Conservation (phyloP, 164 flowering plant species). For the Euptelea pleiosperma region DNA sequence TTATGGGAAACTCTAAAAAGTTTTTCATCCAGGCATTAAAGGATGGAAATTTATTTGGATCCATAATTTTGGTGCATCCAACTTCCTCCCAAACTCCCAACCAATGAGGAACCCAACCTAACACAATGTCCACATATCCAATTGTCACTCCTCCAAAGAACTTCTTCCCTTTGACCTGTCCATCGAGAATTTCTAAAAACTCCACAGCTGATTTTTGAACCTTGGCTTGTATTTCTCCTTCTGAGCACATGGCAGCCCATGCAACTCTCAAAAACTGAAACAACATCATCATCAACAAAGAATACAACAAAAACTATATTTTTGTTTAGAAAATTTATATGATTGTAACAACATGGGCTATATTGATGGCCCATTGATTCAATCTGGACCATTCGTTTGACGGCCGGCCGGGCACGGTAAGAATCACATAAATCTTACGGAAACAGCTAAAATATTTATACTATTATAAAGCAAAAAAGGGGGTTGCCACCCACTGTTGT, state of each 20-base stretch:
- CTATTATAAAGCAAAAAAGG: no score
- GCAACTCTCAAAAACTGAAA: neutral
- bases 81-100: neutral
- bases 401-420: no score
- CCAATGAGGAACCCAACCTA: neutral
- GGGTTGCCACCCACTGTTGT: no score
- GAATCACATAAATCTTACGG: no score
- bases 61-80: neutral
- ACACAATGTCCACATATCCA: slow-evolving; percentile 8
- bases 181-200: slow-evolving; percentile 1
- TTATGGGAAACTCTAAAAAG: neutral
- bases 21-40: slow-evolving; percentile 7
- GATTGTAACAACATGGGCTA: no score
- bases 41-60: slow-evolving; percentile 1
- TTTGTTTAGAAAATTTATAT: no score
- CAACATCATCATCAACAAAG: no score
- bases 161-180: slow-evolving; percentile 1
- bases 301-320: no score
- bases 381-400: no score
- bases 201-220: neutral
- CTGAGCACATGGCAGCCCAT: neutral
- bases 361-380: no score
- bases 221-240: neutral
- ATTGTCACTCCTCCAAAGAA: slow-evolving; percentile 7
- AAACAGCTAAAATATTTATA: no score